A percentile compares a stretch with the other conserved stretches of the same genome.
Evolutionary conservation across 2,329 filamentous ascomycete genomes (phyloP).

Genomic region (Venturiaceae sp.): DNA sequence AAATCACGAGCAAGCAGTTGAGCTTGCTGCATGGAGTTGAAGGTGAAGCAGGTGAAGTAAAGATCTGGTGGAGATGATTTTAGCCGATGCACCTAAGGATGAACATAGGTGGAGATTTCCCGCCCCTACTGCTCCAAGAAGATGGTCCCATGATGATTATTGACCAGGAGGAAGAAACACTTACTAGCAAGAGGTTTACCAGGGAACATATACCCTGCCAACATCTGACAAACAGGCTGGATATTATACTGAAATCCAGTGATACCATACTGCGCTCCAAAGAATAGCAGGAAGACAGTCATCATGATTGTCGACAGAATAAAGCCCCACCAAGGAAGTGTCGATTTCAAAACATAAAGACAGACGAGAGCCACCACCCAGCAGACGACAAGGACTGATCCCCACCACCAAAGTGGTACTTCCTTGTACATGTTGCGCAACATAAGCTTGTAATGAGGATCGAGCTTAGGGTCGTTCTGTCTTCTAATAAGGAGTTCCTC

Average conservation of each 20-base stretch:
- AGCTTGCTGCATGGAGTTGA: conserved; percentile 22
- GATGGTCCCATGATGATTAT: not conserved
- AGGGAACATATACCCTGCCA: conserved; percentile 14
- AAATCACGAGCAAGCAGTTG: conserved; percentile 16
- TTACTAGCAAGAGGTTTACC: conserved; percentile 26
- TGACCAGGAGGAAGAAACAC: not conserved
- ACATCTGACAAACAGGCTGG: conserved; percentile 12
- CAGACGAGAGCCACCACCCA: conserved; percentile 16
- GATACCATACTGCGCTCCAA: conserved; percentile 16
- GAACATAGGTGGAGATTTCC: too few relatives aligned
- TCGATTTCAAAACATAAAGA: conserved; percentile 18
- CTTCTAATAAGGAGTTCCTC: conserved; percentile 14
- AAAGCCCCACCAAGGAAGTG: conserved; percentile 23
- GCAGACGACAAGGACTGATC: conserved; percentile 12
- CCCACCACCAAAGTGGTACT: conserved; percentile 22
- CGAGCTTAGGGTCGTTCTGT: conserved; percentile 15
- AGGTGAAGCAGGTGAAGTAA: conserved; percentile 31
- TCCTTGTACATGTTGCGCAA: conserved; percentile 19
- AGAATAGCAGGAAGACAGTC: conserved; percentile 16
- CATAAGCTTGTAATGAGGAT: conserved; percentile 24
- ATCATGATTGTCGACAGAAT: conserved; percentile 15
- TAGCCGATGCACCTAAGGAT: not conserved
- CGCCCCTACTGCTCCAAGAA: not conserved
- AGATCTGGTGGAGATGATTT: conserved; percentile 18
- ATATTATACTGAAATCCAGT: conserved; percentile 15